Percentiles rank a stretch among this genome's conserved stretches.
phyloP scores from a whole-genome alignment of 129 eudicot species.

The Artemisia annua region DNA sequence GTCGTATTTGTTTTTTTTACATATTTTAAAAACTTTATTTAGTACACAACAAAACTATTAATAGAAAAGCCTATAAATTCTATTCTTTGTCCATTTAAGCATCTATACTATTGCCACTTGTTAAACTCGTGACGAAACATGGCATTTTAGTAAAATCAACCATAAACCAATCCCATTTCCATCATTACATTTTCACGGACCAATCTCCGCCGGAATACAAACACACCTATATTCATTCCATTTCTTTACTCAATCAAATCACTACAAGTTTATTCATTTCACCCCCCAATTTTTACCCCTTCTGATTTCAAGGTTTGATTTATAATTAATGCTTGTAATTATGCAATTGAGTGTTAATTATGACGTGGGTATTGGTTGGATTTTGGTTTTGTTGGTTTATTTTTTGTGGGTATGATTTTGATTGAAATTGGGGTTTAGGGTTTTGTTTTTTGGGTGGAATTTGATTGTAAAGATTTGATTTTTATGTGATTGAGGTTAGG shows the following conservation, averaged over 20 bases:
- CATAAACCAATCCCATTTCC: slow-evolving; percentile 4
- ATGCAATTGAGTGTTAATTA: too few relatives aligned
- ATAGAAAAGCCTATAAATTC: background rate
- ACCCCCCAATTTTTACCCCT: background rate
- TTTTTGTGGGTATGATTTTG: too few relatives aligned
- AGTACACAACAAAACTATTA: background rate
- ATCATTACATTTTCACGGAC: slow-evolving; percentile 25
- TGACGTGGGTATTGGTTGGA: too few relatives aligned
- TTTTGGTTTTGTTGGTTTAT: too few relatives aligned
- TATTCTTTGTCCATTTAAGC: too few relatives aligned
- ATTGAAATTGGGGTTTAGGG: too few relatives aligned
- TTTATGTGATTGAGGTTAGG: too few relatives aligned
- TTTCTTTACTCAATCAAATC: background rate
- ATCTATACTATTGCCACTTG: background rate
- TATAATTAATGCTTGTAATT: too few relatives aligned
- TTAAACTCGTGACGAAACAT: background rate
- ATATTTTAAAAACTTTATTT: background rate
- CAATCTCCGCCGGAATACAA: slow-evolving; percentile 24
- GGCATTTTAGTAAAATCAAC: slow-evolving; percentile 21
- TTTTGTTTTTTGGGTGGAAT: too few relatives aligned
- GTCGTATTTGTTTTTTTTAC: too few relatives aligned
- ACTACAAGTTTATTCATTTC: slow-evolving; percentile 18
- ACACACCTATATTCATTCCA: too few relatives aligned
- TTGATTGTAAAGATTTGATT: too few relatives aligned
- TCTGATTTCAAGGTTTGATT: background rate